phyloP scores from a whole-genome alignment of 2,329 filamentous ascomycete genomes.

The Claviceps lovelessii region DNA sequence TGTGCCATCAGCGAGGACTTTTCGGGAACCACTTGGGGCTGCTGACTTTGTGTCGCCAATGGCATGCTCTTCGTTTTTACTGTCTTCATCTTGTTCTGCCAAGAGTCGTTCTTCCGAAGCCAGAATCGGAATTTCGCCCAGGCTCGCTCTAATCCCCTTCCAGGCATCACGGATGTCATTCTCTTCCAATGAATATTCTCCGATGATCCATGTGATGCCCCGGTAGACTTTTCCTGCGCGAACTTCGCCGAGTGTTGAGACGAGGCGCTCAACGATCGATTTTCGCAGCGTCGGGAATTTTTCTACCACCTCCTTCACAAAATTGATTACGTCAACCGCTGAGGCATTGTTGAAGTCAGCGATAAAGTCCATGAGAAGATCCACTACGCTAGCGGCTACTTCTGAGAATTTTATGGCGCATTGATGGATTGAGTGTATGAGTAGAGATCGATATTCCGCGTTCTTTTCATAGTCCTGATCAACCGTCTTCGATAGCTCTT shows the following conservation, averaged over 20 bases:
- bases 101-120: constrained; percentile 85
- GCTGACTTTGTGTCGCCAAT: constrained; percentile 68
- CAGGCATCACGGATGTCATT: constrained; percentile 91
- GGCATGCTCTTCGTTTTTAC: constrained; percentile 49
- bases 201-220: constrained; percentile 92
- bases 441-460: constrained; percentile 79
- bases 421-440: constrained; percentile 95
- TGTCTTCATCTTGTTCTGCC: constrained; percentile 65
- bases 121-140: constrained; percentile 94
- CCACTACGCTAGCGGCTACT: constrained; percentile 90
- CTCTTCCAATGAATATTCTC: constrained; percentile 89
- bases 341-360: constrained; percentile 95
- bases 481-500: constrained; percentile 92
- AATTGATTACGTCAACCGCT: constrained; percentile 93
- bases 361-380: constrained; percentile 97
- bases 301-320: constrained; percentile 97
- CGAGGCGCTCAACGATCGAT: constrained; percentile 75
- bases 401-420: constrained; percentile 99
- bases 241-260: constrained; percentile 83
- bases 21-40: constrained; percentile 70
- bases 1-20: constrained; percentile 88
- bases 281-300: constrained; percentile 85
- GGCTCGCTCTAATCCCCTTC: constrained; percentile 84
- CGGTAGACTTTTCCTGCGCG: constrained; percentile 94
- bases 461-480: constrained; percentile 99